Base-by-base conservation (phyloP, 768 basidiomycete genomes). In the Mycena galopus region DNA sequence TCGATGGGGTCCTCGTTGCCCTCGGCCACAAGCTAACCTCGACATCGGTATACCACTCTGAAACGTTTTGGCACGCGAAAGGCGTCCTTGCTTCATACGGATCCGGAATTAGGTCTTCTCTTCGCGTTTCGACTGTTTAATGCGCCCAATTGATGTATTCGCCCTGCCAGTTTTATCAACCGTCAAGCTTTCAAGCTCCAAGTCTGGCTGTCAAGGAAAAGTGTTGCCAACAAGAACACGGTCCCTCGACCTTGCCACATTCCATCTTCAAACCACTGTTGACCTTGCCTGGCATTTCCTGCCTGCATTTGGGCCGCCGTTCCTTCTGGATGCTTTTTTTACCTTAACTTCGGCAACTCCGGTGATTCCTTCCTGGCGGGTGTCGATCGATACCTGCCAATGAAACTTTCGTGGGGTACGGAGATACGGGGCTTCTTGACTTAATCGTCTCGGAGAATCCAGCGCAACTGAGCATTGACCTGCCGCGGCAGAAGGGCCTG, bases 371-470 rank as follows among this genome's bases (percentile, higher is more conserved):
- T 12, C 60, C 60, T 32, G 29, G 16, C 32, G 16, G 8, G 4
- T 1, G 29, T 25, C 44, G 57, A 35, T 37, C 66, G 56, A 59
- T 0, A 32, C 33, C 39, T 33, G 57, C 14, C 50, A 29, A 39
- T 16, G 32, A 51, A 51, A 61, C 57, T 67, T n/a, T 66, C 39
- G 19, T 9, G n/a, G 39, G 47, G 50, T 47, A 47, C 55, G 55
- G 56, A 44, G 55, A 47, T 44, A 37, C 33, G 50, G 42, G n/a
- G 42, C 61, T 62, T 65, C 33, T 65, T 59, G 11, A 23, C 30
- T 44, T 50, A n/a, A 55, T 55, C 53, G 29, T 55, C 53, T 30
- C 27, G 10, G 53, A n/a, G 16, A 6, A 21, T 6, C 2, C 29
- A 9, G 9, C 29, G 19, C 27, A 29, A 27, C 39, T 17, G 44